These are phyloP conservation scores for Phaeomoniella chlamydospora DNA, from an alignment of 2,329 filamentous ascomycete species.

Conservation along the genomic window DNA sequence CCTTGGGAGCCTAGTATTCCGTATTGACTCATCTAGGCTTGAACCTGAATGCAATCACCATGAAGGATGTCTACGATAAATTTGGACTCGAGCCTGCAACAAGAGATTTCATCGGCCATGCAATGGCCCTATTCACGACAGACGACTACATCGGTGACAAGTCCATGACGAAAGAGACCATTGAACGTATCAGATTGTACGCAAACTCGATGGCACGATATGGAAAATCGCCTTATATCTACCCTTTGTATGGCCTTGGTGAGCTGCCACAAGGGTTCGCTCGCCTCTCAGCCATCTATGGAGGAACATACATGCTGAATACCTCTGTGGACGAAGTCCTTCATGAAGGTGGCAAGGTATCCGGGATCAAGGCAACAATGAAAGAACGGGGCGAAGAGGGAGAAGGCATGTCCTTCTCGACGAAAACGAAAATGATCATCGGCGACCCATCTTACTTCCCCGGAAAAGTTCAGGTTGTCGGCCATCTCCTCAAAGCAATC, in stretches of 20 bases:
- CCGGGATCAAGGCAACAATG: conserved; percentile 96
- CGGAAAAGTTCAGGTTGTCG: conserved; percentile 70
- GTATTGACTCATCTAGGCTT: conserved; percentile 45
- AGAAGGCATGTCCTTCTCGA: conserved; percentile 78
- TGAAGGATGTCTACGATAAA: conserved; percentile 99
- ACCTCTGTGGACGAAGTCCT: conserved; percentile 80
- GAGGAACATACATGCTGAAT: conserved; percentile 99
- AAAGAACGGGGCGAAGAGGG: conserved; percentile 62
- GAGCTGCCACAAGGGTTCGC: conserved; percentile 97
- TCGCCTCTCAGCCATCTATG: conserved; percentile 93
- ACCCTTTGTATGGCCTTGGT: conserved; percentile 91
- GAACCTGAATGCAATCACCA: conserved; percentile 62
- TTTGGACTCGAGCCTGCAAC: conserved; percentile 83
- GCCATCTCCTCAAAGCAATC: conserved; percentile 88
- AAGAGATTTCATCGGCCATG: conserved; percentile 91
- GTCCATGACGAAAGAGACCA: conserved; percentile 67
- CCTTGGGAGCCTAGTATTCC: neutral
- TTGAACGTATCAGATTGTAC: conserved; percentile 88
- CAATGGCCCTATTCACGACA: conserved; percentile 90
- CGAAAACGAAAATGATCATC: conserved; percentile 90
- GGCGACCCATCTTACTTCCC: conserved; percentile 96
- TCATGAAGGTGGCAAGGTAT: conserved; percentile 74
- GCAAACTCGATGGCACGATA: conserved; percentile 96
- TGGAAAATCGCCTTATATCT: conserved; percentile 98
- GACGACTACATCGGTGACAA: conserved; percentile 68